Conservation (phyloP, 2,329 filamentous ascomycete species). For the Neofusicoccum parvum region DNA sequence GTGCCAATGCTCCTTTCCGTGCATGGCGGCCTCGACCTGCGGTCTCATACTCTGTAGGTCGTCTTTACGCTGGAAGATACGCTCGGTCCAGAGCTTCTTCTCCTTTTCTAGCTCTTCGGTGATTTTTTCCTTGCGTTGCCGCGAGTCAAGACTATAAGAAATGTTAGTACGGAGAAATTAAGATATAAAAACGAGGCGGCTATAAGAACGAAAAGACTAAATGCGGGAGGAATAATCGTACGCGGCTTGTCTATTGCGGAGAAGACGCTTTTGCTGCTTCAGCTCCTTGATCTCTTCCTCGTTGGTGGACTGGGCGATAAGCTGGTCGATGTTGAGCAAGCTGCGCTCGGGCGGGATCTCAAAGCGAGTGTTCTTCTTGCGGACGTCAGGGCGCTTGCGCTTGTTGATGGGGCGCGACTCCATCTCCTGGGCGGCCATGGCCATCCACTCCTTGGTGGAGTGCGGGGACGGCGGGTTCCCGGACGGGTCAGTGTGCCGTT, state of each 20-base stretch:
- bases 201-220: slow-evolving; percentile 47
- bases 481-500: slow-evolving; percentile 20
- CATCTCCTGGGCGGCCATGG: slow-evolving; percentile 54
- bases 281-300: slow-evolving; percentile 96
- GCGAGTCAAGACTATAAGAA: slow-evolving; percentile 76
- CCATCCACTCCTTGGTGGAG: slow-evolving; percentile 62
- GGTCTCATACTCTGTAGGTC: slow-evolving; percentile 69
- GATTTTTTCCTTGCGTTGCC: slow-evolving; percentile 97
- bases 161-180: slow-evolving; percentile 38
- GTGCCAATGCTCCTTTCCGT: slow-evolving; percentile 66
- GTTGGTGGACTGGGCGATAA: slow-evolving; percentile 85
- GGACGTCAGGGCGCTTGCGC: slow-evolving; percentile 65
- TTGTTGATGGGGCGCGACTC: slow-evolving; percentile 51
- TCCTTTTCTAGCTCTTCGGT: slow-evolving; percentile 95
- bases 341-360: slow-evolving; percentile 95
- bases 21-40: slow-evolving; percentile 54
- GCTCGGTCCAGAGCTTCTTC: slow-evolving; percentile 84
- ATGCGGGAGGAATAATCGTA: slow-evolving; percentile 49
- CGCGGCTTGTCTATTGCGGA: slow-evolving; percentile 96
- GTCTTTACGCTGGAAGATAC: slow-evolving; percentile 78
- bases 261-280: slow-evolving; percentile 94
- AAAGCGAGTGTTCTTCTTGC: slow-evolving; percentile 98
- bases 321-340: slow-evolving; percentile 88
- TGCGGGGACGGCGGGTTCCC: slow-evolving; percentile 62
- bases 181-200: slow-evolving; percentile 33